Conservation (phyloP, 345 rosid species). For the Arabis alpina region DNA sequence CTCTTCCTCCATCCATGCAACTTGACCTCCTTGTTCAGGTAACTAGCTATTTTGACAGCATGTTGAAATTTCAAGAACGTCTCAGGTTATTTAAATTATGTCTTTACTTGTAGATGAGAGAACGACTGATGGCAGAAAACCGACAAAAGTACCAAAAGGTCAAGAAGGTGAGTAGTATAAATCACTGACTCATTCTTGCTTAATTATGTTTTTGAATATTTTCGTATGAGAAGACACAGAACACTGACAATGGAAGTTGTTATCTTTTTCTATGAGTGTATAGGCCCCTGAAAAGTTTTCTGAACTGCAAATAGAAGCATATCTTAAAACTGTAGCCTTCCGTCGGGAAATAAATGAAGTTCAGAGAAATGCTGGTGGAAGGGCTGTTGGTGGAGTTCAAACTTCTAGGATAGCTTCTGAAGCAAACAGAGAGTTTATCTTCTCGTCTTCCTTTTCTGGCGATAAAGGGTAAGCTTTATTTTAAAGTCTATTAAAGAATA, state of each 20-base stretch:
- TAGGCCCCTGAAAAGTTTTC: constrained; percentile 93
- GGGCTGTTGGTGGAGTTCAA: constrained; percentile 80
- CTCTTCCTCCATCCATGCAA: constrained; percentile 92
- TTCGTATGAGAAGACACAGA: constrained; percentile 4
- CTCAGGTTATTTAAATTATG: constrained; percentile 18
- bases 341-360: constrained; percentile 95
- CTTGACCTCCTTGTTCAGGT: constrained; percentile 94
- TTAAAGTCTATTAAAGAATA: constrained; percentile 12
- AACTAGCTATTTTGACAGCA: constrained; percentile 39
- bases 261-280: constrained; percentile 29
- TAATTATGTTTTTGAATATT: constrained; percentile 16
- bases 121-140: constrained; percentile 94
- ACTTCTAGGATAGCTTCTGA: constrained; percentile 94
- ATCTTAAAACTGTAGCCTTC: constrained; percentile 92
- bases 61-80: constrained; percentile 28
- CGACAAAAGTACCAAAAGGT: constrained; percentile 94
- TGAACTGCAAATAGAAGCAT: constrained; percentile 91
- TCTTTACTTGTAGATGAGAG: constrained; percentile 74
- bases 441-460: constrained; percentile 86
- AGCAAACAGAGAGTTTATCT: constrained; percentile 92
- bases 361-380: constrained; percentile 89
- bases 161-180: constrained; percentile 66
- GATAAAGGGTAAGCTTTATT: constrained; percentile 76
- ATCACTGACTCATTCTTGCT: constrained; percentile 19
- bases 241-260: constrained; percentile 25